phyloP scores from a whole-genome alignment of 176 grass and related monocot genomes.

The Oryza meyeriana region DNA sequence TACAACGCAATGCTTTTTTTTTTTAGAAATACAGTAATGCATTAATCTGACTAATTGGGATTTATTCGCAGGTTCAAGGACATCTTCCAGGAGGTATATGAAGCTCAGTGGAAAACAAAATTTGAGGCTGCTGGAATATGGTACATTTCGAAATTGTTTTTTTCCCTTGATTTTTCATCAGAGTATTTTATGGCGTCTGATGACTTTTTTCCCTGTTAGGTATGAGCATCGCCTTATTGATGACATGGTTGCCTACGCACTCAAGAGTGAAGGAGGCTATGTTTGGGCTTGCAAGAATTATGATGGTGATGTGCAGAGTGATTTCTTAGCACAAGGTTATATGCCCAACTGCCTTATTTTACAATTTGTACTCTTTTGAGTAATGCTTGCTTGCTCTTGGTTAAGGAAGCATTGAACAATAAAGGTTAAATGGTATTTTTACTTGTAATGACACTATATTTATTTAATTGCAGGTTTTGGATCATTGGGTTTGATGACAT shows the following conservation, averaged over 20 bases:
- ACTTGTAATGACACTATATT: background rate
- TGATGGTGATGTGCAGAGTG: slow-evolving; percentile 96
- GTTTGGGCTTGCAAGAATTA: slow-evolving; percentile 99
- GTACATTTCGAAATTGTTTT: background rate
- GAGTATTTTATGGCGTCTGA: background rate
- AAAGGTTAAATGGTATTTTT: background rate
- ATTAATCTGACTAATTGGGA: no score
- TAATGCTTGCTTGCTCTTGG: background rate
- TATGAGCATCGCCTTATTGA: slow-evolving; percentile 97
- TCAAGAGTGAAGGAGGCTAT: slow-evolving; percentile 93
- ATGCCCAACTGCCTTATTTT: background rate
- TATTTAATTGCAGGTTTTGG: slow-evolving; percentile 61
- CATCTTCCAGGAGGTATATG: slow-evolving; percentile 99
- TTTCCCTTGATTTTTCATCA: background rate
- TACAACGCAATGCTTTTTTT: no score
- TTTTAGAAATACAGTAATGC: no score
- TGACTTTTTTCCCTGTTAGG: slow-evolving; percentile 34
- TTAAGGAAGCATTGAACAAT: background rate
- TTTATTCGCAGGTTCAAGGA: slow-evolving; percentile 39
- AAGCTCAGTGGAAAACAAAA: slow-evolving; percentile 84
- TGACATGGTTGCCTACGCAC: slow-evolving; percentile 98
- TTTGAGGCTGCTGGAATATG: slow-evolving; percentile 89
- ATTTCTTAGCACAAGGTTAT: slow-evolving; percentile 95
- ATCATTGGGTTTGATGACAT: slow-evolving; percentile 95
- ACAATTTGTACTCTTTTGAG: background rate